These are phyloP conservation scores for Rhizophagus sp. DNA, from an alignment of 192 early-diverging fungal genomes.

Conservation along the genomic window DNA sequence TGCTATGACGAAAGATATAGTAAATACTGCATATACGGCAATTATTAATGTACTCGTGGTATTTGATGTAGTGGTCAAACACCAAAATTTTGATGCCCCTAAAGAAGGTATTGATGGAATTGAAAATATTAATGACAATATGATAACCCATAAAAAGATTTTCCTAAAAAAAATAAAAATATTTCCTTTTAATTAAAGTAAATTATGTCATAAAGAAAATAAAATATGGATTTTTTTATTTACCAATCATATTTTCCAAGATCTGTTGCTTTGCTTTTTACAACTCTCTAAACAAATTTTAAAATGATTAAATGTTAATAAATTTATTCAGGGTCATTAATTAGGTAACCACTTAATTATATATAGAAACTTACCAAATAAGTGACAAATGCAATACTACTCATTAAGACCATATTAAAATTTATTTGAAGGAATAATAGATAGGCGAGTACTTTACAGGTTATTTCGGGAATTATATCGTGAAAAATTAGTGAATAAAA, in stretches of 20 bases:
- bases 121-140: neutral
- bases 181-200: too few species aligned
- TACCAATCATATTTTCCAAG: constrained; percentile 13
- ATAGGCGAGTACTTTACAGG: neutral
- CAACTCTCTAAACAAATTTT: neutral
- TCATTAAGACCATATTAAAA: constrained; percentile 1
- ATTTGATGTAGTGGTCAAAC: neutral
- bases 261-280: neutral
- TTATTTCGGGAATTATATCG: neutral
- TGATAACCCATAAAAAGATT: neutral
- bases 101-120: constrained; percentile 4
- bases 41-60: neutral
- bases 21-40: neutral
- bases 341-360: too few species aligned
- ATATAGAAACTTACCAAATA: neutral
- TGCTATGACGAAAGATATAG: neutral
- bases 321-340: too few species aligned
- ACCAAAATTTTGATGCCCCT: neutral
- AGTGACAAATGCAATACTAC: constrained; percentile 2
- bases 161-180: neutral
- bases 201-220: too few species aligned
- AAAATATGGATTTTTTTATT: neutral
- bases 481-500: neutral
- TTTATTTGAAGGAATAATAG: neutral
- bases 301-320: too few species aligned